Conservation (phyloP, 352 stramenopile species). For the Pythium apleroticum region DNA sequence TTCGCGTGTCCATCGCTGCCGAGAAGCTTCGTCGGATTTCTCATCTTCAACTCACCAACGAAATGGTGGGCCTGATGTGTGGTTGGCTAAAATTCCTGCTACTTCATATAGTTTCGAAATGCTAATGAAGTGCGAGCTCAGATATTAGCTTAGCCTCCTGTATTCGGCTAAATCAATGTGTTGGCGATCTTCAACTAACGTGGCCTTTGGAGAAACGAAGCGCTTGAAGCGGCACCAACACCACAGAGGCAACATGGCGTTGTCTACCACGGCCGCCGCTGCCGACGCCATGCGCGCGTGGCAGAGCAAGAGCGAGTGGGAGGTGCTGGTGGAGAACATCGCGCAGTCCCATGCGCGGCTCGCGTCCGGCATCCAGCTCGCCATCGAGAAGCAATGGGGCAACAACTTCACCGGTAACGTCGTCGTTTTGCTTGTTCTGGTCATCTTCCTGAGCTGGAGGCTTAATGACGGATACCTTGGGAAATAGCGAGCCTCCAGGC, state of each 20-base stretch:
- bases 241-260: conserved; percentile 7
- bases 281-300: conserved; percentile 30
- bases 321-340: conserved; percentile 79
- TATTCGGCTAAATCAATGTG: too few relatives aligned
- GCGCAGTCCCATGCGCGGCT: conserved; percentile 70
- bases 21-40: not conserved
- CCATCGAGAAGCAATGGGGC: conserved; percentile 80
- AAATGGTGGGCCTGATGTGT: not conserved
- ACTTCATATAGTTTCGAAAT: not conserved
- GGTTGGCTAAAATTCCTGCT: not conserved
- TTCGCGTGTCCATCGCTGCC: too few relatives aligned
- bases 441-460: too few relatives aligned
- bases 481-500: conserved; percentile 52
- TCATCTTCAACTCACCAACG: not conserved
- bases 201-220: not conserved
- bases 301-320: conserved; percentile 75
- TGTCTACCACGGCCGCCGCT: not conserved
- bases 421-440: too few relatives aligned
- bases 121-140: too few relatives aligned
- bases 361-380: conserved; percentile 71
- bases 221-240: not conserved
- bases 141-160: not conserved
- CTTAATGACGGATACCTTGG: too few relatives aligned
- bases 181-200: not conserved
- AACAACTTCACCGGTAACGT: conserved; percentile 64